Evolutionary conservation across 768 basidiomycete genomes (phyloP).

Genomic region (Podaxis mareebaensis): DNA sequence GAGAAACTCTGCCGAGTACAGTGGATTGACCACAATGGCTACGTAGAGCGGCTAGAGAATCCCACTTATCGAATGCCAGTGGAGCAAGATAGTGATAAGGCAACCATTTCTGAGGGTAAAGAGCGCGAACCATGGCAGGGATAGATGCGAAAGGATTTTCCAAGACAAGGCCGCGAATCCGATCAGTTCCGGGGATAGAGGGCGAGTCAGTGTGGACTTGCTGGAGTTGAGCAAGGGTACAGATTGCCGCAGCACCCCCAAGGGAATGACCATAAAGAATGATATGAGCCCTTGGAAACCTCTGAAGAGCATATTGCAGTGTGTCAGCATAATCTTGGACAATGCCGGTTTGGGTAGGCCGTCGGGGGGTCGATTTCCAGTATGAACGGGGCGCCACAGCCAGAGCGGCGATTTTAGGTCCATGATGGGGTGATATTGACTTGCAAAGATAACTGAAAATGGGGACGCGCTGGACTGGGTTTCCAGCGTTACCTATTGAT

Average conservation of each 20-base stretch:
- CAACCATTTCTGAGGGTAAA: constrained; percentile 49
- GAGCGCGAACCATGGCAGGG: constrained; percentile 43
- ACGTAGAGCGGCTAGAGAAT: constrained; percentile 35
- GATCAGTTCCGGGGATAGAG: background rate
- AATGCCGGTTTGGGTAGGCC: constrained; percentile 40
- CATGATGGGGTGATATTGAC: constrained; percentile 14
- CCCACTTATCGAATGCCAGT: constrained; percentile 48
- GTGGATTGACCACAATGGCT: constrained; percentile 2
- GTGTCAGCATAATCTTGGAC: constrained; percentile 39
- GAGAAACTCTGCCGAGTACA: constrained; percentile 20
- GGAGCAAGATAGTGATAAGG: constrained; percentile 50
- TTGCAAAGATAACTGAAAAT: constrained; percentile 37
- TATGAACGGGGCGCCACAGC: constrained; percentile 50
- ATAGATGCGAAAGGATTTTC: constrained; percentile 54
- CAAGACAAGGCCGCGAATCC: constrained; percentile 39
- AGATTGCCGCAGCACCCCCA: constrained; percentile 44
- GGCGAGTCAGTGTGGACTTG: background rate
- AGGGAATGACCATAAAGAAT: constrained; percentile 51
- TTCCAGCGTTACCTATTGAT: constrained; percentile 51
- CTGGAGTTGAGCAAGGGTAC: constrained; percentile 32
- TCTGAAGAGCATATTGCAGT: constrained; percentile 30
- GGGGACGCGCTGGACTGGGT: constrained; percentile 45
- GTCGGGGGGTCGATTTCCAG: constrained; percentile 43
- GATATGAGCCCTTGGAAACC: constrained; percentile 33
- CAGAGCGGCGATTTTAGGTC: constrained; percentile 27